Evolutionary conservation across 176 grass and related monocot genomes (phyloP).

Genomic region (Eragrostis curvula): DNA sequence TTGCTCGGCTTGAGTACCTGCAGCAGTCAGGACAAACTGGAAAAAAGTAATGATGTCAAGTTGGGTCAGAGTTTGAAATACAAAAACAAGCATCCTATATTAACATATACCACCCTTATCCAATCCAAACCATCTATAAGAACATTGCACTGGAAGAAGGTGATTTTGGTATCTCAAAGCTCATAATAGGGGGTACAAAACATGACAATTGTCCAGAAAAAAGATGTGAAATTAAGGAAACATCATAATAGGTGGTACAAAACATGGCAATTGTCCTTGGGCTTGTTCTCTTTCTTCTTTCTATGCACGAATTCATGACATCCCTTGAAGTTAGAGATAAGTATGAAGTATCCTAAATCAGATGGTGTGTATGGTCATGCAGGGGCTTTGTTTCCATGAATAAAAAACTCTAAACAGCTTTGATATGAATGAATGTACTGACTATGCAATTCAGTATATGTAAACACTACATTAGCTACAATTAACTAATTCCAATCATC

Average conservation of each 20-base stretch:
- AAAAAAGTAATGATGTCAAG: conserved; percentile 34
- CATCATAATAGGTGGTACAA: not conserved
- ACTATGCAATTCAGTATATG: not conserved
- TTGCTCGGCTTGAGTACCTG: conserved; percentile 73
- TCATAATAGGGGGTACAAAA: no score
- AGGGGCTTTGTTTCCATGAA: not conserved
- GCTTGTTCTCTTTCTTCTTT: not conserved
- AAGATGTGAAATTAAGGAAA: not conserved
- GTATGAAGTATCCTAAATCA: not conserved
- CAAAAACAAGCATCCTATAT: not conserved
- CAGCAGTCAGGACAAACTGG: conserved; percentile 93
- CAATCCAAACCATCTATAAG: not conserved
- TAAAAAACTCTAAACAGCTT: not conserved
- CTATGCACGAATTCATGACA: not conserved
- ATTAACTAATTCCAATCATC: conserved; percentile 13
- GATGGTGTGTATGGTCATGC: not conserved
- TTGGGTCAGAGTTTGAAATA: conserved; percentile 16
- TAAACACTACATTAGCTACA: not conserved
- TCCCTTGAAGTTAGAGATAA: not conserved
- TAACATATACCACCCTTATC: not conserved
- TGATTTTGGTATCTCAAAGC: not conserved
- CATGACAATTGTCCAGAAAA: not conserved
- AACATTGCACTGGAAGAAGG: not conserved
- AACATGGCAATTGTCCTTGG: not conserved
- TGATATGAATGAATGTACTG: not conserved